These are phyloP conservation scores for Aristolochia contorta DNA, from an alignment of 164 flowering plant species.

Conservation along the genomic window DNA sequence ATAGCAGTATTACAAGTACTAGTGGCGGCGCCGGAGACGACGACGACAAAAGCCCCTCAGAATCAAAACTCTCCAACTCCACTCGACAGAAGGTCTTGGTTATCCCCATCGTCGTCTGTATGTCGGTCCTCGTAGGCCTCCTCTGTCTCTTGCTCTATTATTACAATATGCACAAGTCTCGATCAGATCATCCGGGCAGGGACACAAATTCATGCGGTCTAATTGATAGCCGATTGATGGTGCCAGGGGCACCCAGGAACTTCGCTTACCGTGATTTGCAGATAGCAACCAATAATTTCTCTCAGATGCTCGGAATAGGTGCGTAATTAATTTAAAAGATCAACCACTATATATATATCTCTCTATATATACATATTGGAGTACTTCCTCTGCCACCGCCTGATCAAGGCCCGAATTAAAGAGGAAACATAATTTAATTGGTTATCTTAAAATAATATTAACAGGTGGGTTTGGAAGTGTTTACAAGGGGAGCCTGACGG, in stretches of 20 bases:
- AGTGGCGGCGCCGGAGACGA: background rate
- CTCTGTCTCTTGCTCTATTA: slow-evolving; percentile 46
- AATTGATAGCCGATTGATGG: slow-evolving; percentile 29
- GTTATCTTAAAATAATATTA: no score
- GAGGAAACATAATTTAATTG: no score
- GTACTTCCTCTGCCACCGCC: no score
- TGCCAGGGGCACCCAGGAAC: slow-evolving; percentile 65
- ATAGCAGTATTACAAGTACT: slow-evolving; percentile 5
- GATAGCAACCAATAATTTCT: slow-evolving; percentile 18
- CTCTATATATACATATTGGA: no score
- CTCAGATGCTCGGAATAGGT: slow-evolving; percentile 34
- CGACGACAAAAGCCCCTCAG: background rate
- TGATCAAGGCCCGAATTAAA: no score
- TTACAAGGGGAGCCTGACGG: slow-evolving; percentile 68
- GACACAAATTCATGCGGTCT: slow-evolving; percentile 23
- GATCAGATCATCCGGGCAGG: slow-evolving; percentile 8
- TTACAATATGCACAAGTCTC: slow-evolving; percentile 32
- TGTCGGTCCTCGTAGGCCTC: slow-evolving; percentile 41
- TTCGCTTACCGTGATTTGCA: slow-evolving; percentile 69
- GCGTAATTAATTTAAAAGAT: no score
- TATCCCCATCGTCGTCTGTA: slow-evolving; percentile 53
- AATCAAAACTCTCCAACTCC: slow-evolving; percentile 11
- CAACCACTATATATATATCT: no score
- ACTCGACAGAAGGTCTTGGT: slow-evolving; percentile 38
- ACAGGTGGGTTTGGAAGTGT: slow-evolving; percentile 92